Conservation (phyloP, 2,329 filamentous ascomycete species). For the Scedosporium minutisporum region DNA sequence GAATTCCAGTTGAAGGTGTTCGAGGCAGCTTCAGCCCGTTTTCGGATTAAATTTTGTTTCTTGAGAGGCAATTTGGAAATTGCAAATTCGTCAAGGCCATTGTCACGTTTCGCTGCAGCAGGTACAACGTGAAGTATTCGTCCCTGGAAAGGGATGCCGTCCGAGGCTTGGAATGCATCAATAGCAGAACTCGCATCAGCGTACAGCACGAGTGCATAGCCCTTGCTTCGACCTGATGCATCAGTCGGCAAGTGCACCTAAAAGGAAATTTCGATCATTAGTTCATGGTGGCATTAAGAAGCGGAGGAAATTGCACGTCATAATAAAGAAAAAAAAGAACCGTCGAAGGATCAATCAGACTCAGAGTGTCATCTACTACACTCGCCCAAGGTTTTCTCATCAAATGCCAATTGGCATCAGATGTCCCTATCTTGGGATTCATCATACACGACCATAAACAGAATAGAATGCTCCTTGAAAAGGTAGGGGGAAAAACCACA, state of each 20-base stretch:
- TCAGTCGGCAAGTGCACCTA: constrained; percentile 82
- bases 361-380: constrained; percentile 51
- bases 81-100: constrained; percentile 76
- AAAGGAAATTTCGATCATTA: constrained; percentile 11
- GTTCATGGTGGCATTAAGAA: constrained; percentile 26
- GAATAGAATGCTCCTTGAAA: background rate
- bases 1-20: constrained; percentile 95
- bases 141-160: constrained; percentile 84
- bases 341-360: constrained; percentile 56
- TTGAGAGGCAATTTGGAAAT: constrained; percentile 88
- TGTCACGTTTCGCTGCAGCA: constrained; percentile 70
- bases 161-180: constrained; percentile 67
- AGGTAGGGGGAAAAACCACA: constrained; percentile 9
- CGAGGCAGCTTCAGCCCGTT: constrained; percentile 69
- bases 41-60: constrained; percentile 84
- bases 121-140: constrained; percentile 85
- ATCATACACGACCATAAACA: constrained; percentile 50
- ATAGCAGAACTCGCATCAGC: constrained; percentile 62
- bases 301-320: background rate
- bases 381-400: constrained; percentile 76
- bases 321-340: constrained; percentile 9
- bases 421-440: constrained; percentile 99
- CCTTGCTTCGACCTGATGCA: constrained; percentile 67
- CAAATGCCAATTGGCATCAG: constrained; percentile 84
- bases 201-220: constrained; percentile 82